Conservation (phyloP, 2,329 filamentous ascomycete genomes). For the Pseudonectria foliicola region DNA sequence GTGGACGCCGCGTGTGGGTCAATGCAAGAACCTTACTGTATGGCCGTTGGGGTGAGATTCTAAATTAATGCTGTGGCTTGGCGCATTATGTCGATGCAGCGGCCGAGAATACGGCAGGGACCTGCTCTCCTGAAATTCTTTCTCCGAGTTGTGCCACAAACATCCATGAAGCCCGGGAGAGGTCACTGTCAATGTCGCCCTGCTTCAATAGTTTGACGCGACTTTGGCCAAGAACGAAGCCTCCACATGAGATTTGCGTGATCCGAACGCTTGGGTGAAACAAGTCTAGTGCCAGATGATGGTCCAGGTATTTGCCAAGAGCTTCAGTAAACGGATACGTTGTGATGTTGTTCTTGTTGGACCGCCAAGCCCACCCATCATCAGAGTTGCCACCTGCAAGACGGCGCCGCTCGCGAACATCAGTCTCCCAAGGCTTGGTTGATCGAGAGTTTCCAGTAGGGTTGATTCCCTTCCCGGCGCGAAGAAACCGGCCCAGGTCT, state of each 20-base stretch:
- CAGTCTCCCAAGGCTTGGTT: constrained; percentile 22
- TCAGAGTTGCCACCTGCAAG: constrained; percentile 41
- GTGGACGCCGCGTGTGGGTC: too few species aligned
- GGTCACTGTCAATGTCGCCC: constrained; percentile 23
- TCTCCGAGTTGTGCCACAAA: constrained; percentile 31
- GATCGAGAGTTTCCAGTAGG: constrained; percentile 1
- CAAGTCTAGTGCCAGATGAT: constrained; percentile 48
- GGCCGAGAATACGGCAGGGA: constrained; percentile 18
- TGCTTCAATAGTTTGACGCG: constrained; percentile 40
- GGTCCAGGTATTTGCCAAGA: constrained; percentile 40
- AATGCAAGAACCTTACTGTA: too few species aligned
- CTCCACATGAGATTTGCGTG: constrained; percentile 46
- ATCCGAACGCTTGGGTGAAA: constrained; percentile 49
- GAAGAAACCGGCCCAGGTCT: constrained; percentile 41
- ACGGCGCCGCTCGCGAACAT: constrained; percentile 33
- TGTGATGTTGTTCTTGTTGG: constrained; percentile 10
- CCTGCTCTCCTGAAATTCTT: constrained; percentile 23
- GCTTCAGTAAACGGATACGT: constrained; percentile 41
- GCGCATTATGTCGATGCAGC: constrained; percentile 1
- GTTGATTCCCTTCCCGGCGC: constrained; percentile 27
- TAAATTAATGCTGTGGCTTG: too few species aligned
- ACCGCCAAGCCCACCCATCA: constrained; percentile 47
- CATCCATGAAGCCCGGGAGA: constrained; percentile 30
- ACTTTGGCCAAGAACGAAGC: constrained; percentile 47
- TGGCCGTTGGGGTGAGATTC: too few species aligned